These are phyloP conservation scores for Penicillium sp. DNA, from an alignment of 2,329 filamentous ascomycete species.

Conservation along the genomic window DNA sequence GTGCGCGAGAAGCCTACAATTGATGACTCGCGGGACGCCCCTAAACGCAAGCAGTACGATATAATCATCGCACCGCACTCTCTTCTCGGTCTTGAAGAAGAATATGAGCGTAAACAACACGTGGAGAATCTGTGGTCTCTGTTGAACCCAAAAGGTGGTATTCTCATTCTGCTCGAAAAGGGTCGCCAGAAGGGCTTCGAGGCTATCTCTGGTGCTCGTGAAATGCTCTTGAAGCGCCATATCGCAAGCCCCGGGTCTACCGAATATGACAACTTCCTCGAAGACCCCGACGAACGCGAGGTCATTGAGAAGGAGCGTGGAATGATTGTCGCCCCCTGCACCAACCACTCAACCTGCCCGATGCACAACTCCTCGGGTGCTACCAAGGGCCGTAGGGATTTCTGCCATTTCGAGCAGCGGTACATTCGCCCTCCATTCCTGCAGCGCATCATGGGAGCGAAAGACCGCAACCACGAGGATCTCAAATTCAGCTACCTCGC, in stretches of 20 bases:
- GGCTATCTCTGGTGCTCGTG: conserved; percentile 78
- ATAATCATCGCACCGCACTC: conserved; percentile 86
- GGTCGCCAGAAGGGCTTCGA: conserved; percentile 90
- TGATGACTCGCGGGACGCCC: conserved; percentile 54
- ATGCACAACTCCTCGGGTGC: conserved; percentile 77
- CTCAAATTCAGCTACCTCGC: conserved; percentile 87
- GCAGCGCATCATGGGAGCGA: conserved; percentile 67
- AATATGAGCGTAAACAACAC: conserved; percentile 72
- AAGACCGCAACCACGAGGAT: conserved; percentile 79
- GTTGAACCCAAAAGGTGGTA: conserved; percentile 76
- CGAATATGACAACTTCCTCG: conserved; percentile 39
- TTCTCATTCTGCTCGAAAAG: conserved; percentile 86
- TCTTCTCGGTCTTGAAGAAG: conserved; percentile 72
- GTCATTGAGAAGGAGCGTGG: conserved; percentile 53
- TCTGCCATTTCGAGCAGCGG: conserved; percentile 85
- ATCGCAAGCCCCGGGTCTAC: conserved; percentile 60
- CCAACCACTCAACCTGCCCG: conserved; percentile 81
- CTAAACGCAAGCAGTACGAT: conserved; percentile 75
- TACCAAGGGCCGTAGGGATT: conserved; percentile 75
- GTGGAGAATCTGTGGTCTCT: conserved; percentile 88
- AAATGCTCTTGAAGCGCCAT: conserved; percentile 72
- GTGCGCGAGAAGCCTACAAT: conserved; percentile 57
- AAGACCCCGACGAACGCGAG: conserved; percentile 27
- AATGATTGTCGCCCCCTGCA: conserved; percentile 69
- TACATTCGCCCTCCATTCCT: conserved; percentile 82